A percentile compares a stretch with the other conserved stretches of the same genome.
Evolutionary conservation across 2,329 filamentous ascomycete genomes (phyloP).

Genomic region (Coniochaeta prunicola): DNA sequence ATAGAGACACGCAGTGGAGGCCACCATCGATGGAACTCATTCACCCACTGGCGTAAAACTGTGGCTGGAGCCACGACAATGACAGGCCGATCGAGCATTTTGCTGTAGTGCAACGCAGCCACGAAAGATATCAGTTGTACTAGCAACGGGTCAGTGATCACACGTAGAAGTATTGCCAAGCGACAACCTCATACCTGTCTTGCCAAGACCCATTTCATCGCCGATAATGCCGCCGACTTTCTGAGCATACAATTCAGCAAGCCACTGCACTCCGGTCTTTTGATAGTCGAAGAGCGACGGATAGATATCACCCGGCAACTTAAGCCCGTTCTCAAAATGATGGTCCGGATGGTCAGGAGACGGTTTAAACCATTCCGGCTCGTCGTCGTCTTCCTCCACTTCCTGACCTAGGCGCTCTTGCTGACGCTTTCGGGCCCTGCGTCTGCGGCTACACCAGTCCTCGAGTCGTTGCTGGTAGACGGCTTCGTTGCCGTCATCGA

Average conservation of each 20-base stretch:
- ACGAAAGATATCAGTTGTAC: conserved; percentile 68
- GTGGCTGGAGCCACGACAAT: conserved; percentile 93
- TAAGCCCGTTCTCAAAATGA: conserved; percentile 65
- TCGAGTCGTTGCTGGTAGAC: conserved; percentile 70
- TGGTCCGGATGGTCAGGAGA: conserved; percentile 78
- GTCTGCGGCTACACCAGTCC: conserved; percentile 59
- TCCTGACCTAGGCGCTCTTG: conserved; percentile 26
- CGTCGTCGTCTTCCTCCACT: conserved; percentile 34
- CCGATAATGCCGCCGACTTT: conserved; percentile 90
- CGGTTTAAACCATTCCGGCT: conserved; percentile 71
- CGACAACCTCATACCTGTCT: conserved; percentile 47
- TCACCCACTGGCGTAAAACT: conserved; percentile 95
- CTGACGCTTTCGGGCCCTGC: conserved; percentile 27
- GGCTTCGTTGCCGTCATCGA: conserved; percentile 86
- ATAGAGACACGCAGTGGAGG: conserved; percentile 96
- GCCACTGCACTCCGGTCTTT: conserved; percentile 93
- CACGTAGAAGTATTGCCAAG: background rate
- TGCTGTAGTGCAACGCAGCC: conserved; percentile 87
- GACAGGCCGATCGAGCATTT: conserved; percentile 72
- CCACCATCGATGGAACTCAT: conserved; percentile 99
- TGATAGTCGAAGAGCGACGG: conserved; percentile 94
- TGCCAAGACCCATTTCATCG: conserved; percentile 98
- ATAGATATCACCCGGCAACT: conserved; percentile 85
- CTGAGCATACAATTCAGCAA: conserved; percentile 85
- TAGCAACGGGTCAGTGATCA: conserved; percentile 6